Percentiles rank a stretch among this genome's conserved stretches.
Conservation (phyloP, 495 filamentous ascomycete species). For the Aspergillus saccharolyticus region DNA sequence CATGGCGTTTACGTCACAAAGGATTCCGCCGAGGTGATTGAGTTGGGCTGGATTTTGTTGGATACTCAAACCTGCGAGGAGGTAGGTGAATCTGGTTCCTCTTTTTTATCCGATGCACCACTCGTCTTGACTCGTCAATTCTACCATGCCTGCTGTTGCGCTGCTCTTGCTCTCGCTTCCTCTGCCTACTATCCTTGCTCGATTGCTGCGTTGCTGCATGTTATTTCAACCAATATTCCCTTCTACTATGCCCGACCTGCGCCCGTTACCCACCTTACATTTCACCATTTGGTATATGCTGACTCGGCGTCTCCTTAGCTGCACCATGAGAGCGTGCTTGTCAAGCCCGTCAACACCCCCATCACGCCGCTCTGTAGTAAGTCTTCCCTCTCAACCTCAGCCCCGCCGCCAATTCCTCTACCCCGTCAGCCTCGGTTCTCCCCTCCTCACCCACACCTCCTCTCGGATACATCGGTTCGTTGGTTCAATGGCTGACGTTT, state of each 20-base stretch:
- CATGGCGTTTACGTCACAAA: conserved; percentile 99
- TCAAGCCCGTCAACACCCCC: conserved; percentile 96
- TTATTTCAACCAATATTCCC: not conserved
- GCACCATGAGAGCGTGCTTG: conserved; percentile 89
- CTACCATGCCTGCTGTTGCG: conserved; percentile 13
- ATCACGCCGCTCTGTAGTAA: conserved; percentile 98
- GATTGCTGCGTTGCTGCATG: not conserved
- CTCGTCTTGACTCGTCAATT: not conserved
- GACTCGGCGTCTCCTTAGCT: conserved; percentile 50
- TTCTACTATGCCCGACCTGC: conserved; percentile 3
- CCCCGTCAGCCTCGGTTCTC: not conserved
- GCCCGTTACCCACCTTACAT: not conserved
- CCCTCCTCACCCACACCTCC: conserved; percentile 4
- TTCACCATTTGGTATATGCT: conserved; percentile 10
- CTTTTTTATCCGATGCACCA: not conserved
- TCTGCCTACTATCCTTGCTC: not conserved
- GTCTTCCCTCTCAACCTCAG: conserved; percentile 32
- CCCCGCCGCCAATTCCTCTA: conserved; percentile 3
- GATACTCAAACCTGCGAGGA: conserved; percentile 88
- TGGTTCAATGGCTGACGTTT: conserved; percentile 30
- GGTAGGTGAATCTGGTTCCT: conserved; percentile 51
- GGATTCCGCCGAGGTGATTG: conserved; percentile 97
- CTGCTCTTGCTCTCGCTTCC: conserved; percentile 8
- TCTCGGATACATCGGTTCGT: conserved; percentile 18
- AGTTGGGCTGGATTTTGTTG: conserved; percentile 94